Base-by-base conservation (phyloP, 306 rosid genomes). In the Cucurbita pepo region DNA sequence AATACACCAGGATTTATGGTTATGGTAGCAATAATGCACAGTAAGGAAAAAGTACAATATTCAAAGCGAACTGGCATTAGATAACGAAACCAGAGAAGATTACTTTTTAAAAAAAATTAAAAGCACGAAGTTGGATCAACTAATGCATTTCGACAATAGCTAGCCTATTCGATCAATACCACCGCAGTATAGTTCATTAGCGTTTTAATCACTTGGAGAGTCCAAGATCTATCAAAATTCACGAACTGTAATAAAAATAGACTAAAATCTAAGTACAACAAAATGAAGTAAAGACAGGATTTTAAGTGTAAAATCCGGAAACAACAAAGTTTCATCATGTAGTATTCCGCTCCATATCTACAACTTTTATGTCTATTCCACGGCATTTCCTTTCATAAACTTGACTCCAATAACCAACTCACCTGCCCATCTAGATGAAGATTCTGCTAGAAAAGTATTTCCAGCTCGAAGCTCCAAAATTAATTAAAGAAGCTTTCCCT, bases 81-180 rank as follows among this genome's bases (percentile, higher is more conserved):
- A 66, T 13, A 65, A 19, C 4, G 51, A 16, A 40, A 63, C 51
- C 51, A 63, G 50, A 40, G 69, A 63, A n/a, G 25, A 69, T 48
- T 30, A 59, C 51, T 30, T 48, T 8, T 30, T 30, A 13, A 45
- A 43, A 13, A 12, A 48, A 25, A 43, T 25, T 12, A 51, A 69
- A 30, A 13, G 15, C 54, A 72, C 40, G 22, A 4, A 56, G 54
- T 22, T 54, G 10, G 48, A 36, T 18, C 75, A 77, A 59, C 44
- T 25, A 21, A 22, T 16, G 21, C 71, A 70, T 50, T 47, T 25
- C 56, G 48, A 77, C 44, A 14, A 14, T 40, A 41, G 53, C 44
- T 8, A 45, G 71, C 38, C 54, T 69, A 61, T 19, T 61, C 51
- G 78, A 66, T 76, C 11, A 55, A 77, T 36, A 63, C 54, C 62